These are phyloP conservation scores for Paragyromitra xinjiangensis DNA, from an alignment of 495 filamentous ascomycete species.

Conservation along the genomic window DNA sequence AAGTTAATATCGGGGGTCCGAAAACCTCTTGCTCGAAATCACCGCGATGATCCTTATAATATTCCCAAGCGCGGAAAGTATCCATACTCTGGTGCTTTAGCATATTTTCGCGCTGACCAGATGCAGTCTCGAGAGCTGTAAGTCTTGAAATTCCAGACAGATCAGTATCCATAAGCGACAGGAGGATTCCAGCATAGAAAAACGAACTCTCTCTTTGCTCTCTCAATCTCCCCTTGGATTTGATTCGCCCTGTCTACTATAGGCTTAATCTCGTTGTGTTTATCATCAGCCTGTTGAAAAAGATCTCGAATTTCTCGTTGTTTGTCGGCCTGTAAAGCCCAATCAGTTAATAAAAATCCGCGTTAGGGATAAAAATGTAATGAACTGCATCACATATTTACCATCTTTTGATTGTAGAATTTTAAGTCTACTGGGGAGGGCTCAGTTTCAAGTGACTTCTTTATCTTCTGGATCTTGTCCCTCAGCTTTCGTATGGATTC, in stretches of 20 bases:
- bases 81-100: constrained; percentile 69
- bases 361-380: neutral
- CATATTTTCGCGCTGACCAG: constrained; percentile 75
- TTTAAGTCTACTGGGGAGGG: constrained; percentile 64
- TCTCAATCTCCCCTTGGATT: constrained; percentile 56
- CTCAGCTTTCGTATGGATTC: constrained; percentile 61
- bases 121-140: constrained; percentile 73
- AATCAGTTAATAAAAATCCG: constrained; percentile 35
- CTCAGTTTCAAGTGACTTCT: constrained; percentile 60
- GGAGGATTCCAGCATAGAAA: neutral
- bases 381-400: constrained; percentile 57
- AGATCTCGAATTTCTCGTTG: constrained; percentile 63
- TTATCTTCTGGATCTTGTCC: constrained; percentile 59
- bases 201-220: constrained; percentile 61
- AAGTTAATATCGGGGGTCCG: constrained; percentile 82
- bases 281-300: constrained; percentile 57
- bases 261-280: constrained; percentile 57
- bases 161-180: neutral
- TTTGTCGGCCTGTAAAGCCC: constrained; percentile 61
- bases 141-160: constrained; percentile 56
- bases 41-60: constrained; percentile 75
- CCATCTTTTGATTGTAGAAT: constrained; percentile 67
- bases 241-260: constrained; percentile 50
- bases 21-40: constrained; percentile 83
- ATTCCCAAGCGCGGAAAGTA: constrained; percentile 75